Base-by-base conservation (phyloP, 2,329 filamentous ascomycete species). In the Aspergillus glaucus region DNA sequence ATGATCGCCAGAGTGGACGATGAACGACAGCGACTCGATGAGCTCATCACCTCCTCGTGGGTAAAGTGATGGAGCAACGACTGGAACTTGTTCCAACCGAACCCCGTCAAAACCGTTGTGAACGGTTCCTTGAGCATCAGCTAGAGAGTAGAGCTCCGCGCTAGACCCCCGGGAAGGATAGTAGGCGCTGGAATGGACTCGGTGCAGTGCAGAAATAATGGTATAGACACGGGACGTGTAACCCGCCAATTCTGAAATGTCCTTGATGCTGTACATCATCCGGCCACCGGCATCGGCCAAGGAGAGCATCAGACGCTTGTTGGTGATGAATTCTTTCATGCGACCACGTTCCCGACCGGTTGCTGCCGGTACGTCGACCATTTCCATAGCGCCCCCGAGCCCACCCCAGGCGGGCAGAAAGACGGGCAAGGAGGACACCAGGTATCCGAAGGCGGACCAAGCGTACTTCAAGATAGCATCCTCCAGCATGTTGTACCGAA, bases 191-290 rank as follows among this genome's bases (percentile, higher is more conserved):
- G 93, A 90, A 62, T 98, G 91, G 1, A 94, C 91, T 28, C 93
- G 84, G 64, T 98, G 93, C 22, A 98, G 79, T 0, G 93, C 95
- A 41, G 90, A 92, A 62, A 98, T 94, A 37, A 98, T 79, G 9
- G 90, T 94, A 73, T 96, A 98, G 10, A 98, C 91, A 41, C 93
- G 84, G 50, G 89, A 95, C 0, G 93, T 98, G 72, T 97, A 94
- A 19, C 93, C 93, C 4, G 93, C 93, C 30, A 98, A 77, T 66
- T 98, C 93, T 1, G 91, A 91, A 32, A 98, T 81, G 63, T 98
- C 94, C 71, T 98, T 98, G 76, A 98, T 95, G 53, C 88, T 93
- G 75, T 98, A 98, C 93, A 98, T 98, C 89, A 98, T 96, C 43
- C 93, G 82, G 22, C 92, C 92, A 50, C 93, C 93, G 1, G 93